phyloP scores from a whole-genome alignment of 148 eudicot genomes.

The Polygonum maritimum region DNA sequence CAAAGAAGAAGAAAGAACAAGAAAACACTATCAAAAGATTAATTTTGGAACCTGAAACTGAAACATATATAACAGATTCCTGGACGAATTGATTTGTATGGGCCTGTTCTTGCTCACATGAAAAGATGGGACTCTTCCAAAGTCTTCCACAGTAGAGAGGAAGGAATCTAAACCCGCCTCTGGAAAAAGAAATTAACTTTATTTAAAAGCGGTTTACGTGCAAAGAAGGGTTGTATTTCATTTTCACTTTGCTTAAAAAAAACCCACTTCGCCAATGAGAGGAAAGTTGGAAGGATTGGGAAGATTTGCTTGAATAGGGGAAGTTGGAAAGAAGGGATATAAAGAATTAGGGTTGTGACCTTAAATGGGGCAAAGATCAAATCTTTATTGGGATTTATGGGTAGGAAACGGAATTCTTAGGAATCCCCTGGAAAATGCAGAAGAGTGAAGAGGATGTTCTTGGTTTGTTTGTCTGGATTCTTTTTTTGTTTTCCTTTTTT shows the following conservation, averaged over 20 bases:
- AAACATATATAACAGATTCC: slow-evolving; percentile 2
- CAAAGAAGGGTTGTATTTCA: slow-evolving; percentile 8
- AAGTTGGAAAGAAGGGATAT: neutral
- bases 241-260: neutral
- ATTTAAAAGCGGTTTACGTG: slow-evolving; percentile 4
- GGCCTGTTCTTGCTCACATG: neutral
- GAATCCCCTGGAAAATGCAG: neutral
- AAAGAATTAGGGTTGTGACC: neutral
- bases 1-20: neutral
- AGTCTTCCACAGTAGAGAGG: slow-evolving; percentile 9
- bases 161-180: neutral
- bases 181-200: neutral
- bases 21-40: neutral
- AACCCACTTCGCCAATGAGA: neutral
- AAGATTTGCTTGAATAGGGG: neutral
- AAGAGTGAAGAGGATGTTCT: slow-evolving; percentile 1
- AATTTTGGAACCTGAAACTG: slow-evolving; percentile 4
- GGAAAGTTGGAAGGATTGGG: neutral
- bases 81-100: neutral
- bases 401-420: neutral
- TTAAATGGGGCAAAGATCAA: neutral
- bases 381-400: neutral
- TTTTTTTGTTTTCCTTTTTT: neutral
- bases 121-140: slow-evolving; percentile 7
- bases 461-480: neutral